A percentile compares a stretch with the other conserved stretches of the same genome.
These are phyloP conservation scores for Grosmannia serpens DNA, from an alignment of 2,329 filamentous ascomycete genomes.

Conservation along the genomic window DNA sequence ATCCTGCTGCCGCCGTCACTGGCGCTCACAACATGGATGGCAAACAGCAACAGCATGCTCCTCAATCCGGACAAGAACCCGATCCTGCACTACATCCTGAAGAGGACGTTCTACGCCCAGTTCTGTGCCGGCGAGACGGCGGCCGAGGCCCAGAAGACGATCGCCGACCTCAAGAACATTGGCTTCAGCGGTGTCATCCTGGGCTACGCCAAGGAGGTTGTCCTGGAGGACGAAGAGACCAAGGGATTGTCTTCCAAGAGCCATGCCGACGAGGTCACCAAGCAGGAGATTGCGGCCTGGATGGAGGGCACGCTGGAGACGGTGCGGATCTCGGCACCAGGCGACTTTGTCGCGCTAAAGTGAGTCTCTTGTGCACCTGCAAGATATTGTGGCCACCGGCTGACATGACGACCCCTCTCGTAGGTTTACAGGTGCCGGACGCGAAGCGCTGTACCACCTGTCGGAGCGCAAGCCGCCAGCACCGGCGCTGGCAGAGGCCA, in stretches of 20 bases:
- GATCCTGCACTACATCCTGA: conserved; percentile 56
- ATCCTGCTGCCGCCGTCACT: conserved; percentile 60
- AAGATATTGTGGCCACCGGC: background rate
- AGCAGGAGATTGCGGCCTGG: conserved; percentile 60
- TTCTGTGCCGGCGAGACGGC: conserved; percentile 78
- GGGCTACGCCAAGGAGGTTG: conserved; percentile 72
- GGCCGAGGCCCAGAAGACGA: conserved; percentile 54
- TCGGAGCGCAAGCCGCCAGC: conserved; percentile 51
- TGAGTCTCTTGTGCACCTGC: conserved; percentile 18
- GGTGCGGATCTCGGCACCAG: conserved; percentile 57
- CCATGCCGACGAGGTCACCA: conserved; percentile 34
- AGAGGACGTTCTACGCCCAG: conserved; percentile 78
- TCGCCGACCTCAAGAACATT: conserved; percentile 54
- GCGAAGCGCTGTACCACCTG: conserved; percentile 56
- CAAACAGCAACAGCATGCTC: conserved; percentile 53
- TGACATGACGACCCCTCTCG: background rate
- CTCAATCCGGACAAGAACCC: conserved; percentile 68
- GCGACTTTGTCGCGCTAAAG: conserved; percentile 58
- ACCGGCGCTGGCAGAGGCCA: conserved; percentile 52
- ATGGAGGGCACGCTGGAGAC: conserved; percentile 62
- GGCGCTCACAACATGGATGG: conserved; percentile 54
- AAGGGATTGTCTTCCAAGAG: conserved; percentile 29
- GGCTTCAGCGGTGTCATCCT: conserved; percentile 79
- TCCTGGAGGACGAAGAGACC: conserved; percentile 47
- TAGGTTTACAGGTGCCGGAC: conserved; percentile 72